A percentile compares a stretch with the other conserved stretches of the same genome.
phyloP scores from a whole-genome alignment of 164 flowering plant species.

The grape (Vitis vinifera) region DNA sequence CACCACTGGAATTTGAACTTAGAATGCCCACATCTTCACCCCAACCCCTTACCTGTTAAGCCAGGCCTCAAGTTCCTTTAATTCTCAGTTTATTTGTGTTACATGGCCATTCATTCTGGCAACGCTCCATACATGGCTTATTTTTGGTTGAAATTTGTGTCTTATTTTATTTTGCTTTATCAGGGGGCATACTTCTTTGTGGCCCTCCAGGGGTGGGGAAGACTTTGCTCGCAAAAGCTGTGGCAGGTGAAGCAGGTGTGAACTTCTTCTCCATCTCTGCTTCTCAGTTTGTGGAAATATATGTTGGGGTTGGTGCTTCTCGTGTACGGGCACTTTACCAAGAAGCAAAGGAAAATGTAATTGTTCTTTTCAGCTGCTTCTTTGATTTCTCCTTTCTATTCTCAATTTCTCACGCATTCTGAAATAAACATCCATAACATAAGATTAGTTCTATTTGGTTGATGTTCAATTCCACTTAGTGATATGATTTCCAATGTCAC shows the following conservation, averaged over 20 bases:
- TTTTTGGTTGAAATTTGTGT: not conserved
- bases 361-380: constrained; percentile 11
- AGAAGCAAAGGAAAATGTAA: constrained; percentile 91
- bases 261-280: constrained; percentile 98
- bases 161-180: constrained; percentile 11
- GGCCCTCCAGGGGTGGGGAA: constrained; percentile 99
- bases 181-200: constrained; percentile 98
- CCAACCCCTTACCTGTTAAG: no score
- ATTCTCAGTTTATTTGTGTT: not conserved
- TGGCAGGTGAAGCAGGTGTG: constrained; percentile 99
- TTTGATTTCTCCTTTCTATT: not conserved
- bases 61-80: not conserved
- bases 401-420: not conserved
- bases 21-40: no score
- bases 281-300: constrained; percentile 96
- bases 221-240: constrained; percentile 94
- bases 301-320: constrained; percentile 99
- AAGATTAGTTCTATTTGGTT: not conserved
- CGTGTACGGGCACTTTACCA: constrained; percentile 94
- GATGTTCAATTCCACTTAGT: not conserved
- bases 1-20: no score
- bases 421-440: not conserved
- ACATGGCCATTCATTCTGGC: not conserved
- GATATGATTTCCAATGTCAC: not conserved
- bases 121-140: not conserved